Evolutionary conservation across 768 basidiomycete species (phyloP).

Genomic region (Mycena sanguinolenta): DNA sequence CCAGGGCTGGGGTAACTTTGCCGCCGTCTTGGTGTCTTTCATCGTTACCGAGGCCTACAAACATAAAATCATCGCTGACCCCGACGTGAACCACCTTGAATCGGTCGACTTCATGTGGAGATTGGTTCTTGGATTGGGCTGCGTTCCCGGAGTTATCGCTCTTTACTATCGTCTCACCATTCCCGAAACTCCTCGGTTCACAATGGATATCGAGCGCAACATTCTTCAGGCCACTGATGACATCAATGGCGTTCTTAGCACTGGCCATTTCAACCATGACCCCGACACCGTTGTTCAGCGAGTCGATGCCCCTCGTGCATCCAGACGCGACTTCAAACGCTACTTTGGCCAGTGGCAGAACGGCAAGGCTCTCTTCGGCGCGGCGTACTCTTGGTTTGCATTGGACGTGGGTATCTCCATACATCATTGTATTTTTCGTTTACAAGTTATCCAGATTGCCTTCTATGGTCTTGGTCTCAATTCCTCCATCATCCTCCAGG

Average conservation of each 20-base stretch:
- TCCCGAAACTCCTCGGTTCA: slow-evolving; percentile 91
- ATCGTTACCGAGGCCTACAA: slow-evolving; percentile 81
- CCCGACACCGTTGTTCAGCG: slow-evolving; percentile 71
- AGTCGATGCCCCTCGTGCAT: slow-evolving; percentile 77
- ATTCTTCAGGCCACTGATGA: slow-evolving; percentile 80
- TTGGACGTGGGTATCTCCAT: slow-evolving; percentile 78
- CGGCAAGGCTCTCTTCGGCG: slow-evolving; percentile 82
- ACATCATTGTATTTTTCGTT: background rate
- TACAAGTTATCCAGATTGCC: slow-evolving; percentile 65
- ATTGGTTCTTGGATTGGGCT: slow-evolving; percentile 89
- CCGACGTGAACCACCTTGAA: slow-evolving; percentile 51
- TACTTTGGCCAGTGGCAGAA: slow-evolving; percentile 85
- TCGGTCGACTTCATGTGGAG: slow-evolving; percentile 88
- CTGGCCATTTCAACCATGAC: slow-evolving; percentile 61
- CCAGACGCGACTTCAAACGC: slow-evolving; percentile 71
- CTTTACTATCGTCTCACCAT: slow-evolving; percentile 95
- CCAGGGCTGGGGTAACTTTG: slow-evolving; percentile 92
- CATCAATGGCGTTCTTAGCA: slow-evolving; percentile 75
- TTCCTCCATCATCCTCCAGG: slow-evolving; percentile 77
- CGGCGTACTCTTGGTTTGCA: slow-evolving; percentile 90
- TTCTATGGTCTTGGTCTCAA: slow-evolving; percentile 93
- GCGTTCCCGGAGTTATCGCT: slow-evolving; percentile 83
- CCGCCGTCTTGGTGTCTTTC: slow-evolving; percentile 75
- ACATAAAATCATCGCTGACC: slow-evolving; percentile 57
- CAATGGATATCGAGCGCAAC: slow-evolving; percentile 93